Evolutionary conservation across 2,329 filamentous ascomycete species (phyloP), one percentile per base, ranked within the genome.

Genomic region (Penicillium sp.): DNA sequence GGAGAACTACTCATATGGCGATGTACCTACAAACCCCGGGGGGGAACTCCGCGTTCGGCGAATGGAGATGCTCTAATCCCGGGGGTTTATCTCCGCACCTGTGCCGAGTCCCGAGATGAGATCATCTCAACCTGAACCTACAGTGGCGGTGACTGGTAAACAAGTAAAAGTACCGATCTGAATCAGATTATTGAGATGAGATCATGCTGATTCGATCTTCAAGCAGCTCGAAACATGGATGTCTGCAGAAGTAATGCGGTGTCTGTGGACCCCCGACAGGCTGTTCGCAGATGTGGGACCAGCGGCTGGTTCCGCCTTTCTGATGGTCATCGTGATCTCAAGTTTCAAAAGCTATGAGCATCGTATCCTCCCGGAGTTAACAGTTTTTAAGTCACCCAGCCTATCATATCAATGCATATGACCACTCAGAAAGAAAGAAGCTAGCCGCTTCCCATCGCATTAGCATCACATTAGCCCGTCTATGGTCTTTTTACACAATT

Each of bases 21-120:
- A 25, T 35, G 40, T 38, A 45, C 38, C 19, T 43, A 28, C 28
- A 38, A 14, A 14, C 19, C 22, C 13, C 30, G 13, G 16, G 37
- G 35, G 19, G 19, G 19, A 22, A 22, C 28, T 28, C 38, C 55
- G 22, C 14, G n/a, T 7, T 46, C 19, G 11, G 35, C 35, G 38
- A n/a, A n/a, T 45, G 55, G n/a, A 16, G 35, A 43, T 45, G 38
- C 37, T 38, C 11, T 55, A 53, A 54, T 4, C 7, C 57, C 51
- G 49, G 33, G 42, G 42, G 42, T 30, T 49, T 59, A 59, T 54
- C 57, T 55, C 51, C 57, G 57, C 45, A 42, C 42, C 26, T 10
- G 28, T 58, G 48, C 55, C 43, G 55, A 51, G 33, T 49, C 33
- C 55, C 43, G 55, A 51, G 45, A 52, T 57, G 55, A 57, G 43